phyloP scores from a whole-genome alignment of 257 asterid species.

The Solanum bulbocastanum region DNA sequence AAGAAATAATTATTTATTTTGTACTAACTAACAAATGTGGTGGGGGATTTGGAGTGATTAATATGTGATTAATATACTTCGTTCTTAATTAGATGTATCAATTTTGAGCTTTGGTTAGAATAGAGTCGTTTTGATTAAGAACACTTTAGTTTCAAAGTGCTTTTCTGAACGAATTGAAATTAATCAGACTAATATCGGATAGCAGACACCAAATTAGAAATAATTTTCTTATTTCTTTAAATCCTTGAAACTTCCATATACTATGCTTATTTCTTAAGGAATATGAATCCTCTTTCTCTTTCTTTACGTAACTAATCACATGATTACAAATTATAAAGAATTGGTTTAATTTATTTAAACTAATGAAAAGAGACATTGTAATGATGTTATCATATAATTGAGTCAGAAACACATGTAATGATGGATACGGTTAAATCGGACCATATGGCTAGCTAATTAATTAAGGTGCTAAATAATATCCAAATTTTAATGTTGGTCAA shows the following conservation, averaged over 20 bases:
- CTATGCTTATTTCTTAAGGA: background rate
- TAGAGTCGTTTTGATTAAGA: background rate
- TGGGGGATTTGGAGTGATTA: background rate
- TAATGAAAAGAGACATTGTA: background rate
- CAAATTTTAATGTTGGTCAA: background rate
- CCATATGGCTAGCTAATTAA: background rate
- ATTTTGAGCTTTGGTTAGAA: fast-evolving
- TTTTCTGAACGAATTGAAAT: fast-evolving
- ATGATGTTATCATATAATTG: background rate
- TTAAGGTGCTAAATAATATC: background rate
- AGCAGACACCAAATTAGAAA: background rate
- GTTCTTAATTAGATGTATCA: background rate
- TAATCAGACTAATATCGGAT: fast-evolving
- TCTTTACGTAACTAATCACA: background rate
- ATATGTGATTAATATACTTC: no score
- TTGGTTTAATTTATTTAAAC: background rate
- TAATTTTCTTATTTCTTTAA: background rate
- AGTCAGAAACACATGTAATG: constrained; percentile 1
- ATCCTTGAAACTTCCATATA: background rate
- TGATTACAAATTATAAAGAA: background rate
- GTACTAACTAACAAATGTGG: background rate
- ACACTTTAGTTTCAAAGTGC: background rate
- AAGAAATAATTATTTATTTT: background rate
- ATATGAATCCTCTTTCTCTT: background rate
- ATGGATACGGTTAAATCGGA: background rate